Evolutionary conservation across 1,284 basidiomycete species (phyloP), one percentile per base, ranked within the genome.

Genomic region (Gymnopus androsaceus): DNA sequence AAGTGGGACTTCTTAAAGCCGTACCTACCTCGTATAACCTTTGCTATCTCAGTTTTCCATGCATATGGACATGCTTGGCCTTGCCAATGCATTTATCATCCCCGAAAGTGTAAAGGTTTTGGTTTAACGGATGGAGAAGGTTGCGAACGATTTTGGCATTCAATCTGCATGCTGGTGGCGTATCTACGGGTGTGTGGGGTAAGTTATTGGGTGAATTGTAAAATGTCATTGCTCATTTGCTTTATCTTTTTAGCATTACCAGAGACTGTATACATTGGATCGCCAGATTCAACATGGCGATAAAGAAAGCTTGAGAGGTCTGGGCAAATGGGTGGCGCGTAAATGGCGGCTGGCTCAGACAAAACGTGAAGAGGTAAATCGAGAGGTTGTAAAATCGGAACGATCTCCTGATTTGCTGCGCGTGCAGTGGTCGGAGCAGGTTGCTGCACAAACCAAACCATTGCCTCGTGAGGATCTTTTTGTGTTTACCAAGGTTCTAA

Each of bases 121-220:
- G 71, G 71, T 0, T 57, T 70, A 9, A 59, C 64, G 0, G 64
- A 73, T 63, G 72, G 72, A 9, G 72, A 74, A 56, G 71, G 72
- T 4, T 69, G 67, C 55, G 70, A 75, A 50, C 40, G 63, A 4
- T 63, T 74, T 42, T 75, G 71, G 72, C 66, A 65, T 50, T 62
- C 65, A 17, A 61, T 70, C n/a, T 63, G 64, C 21, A 37, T 58
- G 17, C 51, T 69, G 3, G 67, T 68, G 46, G 58, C 68, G 4
- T 59, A 60, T 27, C 45, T 66, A 0, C 59, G 62, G 17, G 67
- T 72, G 1, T 67, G 60, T 28, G 69, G 68, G 19, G 66, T 68
- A 49, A 25, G 61, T 62, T 12, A 21, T 37, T 21, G 23, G 15
- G 27, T 33, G 31, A n/a, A 54, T 31, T 33, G 9, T 25, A 23